Percentiles rank a stretch among this genome's conserved stretches.
These are phyloP conservation scores for Alternaria conjuncta DNA, from an alignment of 2,329 filamentous ascomycete species.

Conservation along the genomic window DNA sequence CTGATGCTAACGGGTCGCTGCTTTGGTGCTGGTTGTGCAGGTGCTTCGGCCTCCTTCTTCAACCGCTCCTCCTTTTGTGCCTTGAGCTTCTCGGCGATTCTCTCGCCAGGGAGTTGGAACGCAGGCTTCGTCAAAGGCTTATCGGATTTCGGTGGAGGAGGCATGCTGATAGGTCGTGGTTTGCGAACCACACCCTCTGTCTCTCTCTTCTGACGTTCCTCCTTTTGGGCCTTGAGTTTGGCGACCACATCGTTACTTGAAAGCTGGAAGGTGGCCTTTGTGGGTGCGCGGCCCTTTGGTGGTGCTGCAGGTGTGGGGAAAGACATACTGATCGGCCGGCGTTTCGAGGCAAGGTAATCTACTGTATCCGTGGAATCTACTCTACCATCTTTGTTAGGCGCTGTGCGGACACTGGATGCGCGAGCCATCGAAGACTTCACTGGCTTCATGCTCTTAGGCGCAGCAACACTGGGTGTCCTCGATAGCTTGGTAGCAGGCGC, in stretches of 20 bases:
- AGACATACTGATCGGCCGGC: conserved; percentile 55
- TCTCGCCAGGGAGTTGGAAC: conserved; percentile 62
- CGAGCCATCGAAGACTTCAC: conserved; percentile 31
- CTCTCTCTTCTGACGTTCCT: conserved; percentile 56
- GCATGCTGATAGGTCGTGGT: conserved; percentile 54
- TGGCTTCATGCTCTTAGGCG: conserved; percentile 39
- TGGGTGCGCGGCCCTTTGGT: conserved; percentile 58
- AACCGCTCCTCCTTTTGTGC: conserved; percentile 42
- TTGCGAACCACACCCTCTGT: conserved; percentile 41
- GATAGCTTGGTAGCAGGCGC: conserved; percentile 29
- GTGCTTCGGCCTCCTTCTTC: conserved; percentile 35
- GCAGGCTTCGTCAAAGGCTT: conserved; percentile 59
- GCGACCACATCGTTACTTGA: conserved; percentile 61
- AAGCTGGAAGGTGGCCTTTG: conserved; percentile 58
- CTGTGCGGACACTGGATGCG: conserved; percentile 35
- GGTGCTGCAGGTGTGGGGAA: conserved; percentile 57
- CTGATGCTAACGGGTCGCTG: conserved; percentile 21
- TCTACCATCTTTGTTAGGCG: conserved; percentile 28
- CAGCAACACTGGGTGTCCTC: conserved; percentile 31
- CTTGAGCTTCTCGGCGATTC: conserved; percentile 49
- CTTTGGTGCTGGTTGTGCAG: conserved; percentile 2
- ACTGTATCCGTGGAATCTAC: conserved; percentile 34
- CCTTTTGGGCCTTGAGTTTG: conserved; percentile 59
- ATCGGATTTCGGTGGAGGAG: conserved; percentile 56
- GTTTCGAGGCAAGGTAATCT: conserved; percentile 52